Evolutionary conservation across 345 rosid species (phyloP).

Genomic region (Lumnitzera littorea): DNA sequence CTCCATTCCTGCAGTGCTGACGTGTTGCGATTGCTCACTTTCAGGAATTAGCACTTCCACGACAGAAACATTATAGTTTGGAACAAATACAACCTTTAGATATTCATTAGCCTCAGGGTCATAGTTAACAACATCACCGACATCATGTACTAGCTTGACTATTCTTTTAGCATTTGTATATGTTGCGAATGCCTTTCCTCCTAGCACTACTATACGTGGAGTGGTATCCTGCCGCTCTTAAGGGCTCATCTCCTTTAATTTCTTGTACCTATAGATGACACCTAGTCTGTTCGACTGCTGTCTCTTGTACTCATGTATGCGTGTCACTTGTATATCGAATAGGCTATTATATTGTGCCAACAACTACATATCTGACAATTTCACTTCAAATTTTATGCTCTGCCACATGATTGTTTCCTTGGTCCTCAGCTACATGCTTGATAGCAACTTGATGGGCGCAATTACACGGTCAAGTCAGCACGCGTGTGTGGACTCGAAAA

Average conservation of each 20-base stretch:
- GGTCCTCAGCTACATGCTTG: too few species aligned
- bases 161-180: conserved; percentile 94
- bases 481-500: too few species aligned
- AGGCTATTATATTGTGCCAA: conserved; percentile 68
- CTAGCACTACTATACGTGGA: conserved; percentile 89
- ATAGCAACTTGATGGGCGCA: too few species aligned
- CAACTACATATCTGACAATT: conserved; percentile 77
- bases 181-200: conserved; percentile 98
- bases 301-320: conserved; percentile 98
- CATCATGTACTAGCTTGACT: conserved; percentile 93
- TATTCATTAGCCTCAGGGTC: conserved; percentile 89
- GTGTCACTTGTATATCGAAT: conserved; percentile 95
- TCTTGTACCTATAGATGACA: conserved; percentile 76
- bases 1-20: conserved; percentile 99
- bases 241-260: conserved; percentile 85
- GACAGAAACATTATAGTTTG: conserved; percentile 92
- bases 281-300: conserved; percentile 89
- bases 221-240: conserved; percentile 74
- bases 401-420: too few species aligned
- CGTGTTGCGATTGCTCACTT: conserved; percentile 94
- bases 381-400: conserved; percentile 2
- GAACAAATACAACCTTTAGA: conserved; percentile 89
- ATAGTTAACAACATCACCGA: conserved; percentile 72
- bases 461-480: too few species aligned
- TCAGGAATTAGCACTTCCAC: conserved; percentile 96